Evolutionary conservation across 768 basidiomycete genomes (phyloP).

Genomic region (Pulveroboletus sp.): DNA sequence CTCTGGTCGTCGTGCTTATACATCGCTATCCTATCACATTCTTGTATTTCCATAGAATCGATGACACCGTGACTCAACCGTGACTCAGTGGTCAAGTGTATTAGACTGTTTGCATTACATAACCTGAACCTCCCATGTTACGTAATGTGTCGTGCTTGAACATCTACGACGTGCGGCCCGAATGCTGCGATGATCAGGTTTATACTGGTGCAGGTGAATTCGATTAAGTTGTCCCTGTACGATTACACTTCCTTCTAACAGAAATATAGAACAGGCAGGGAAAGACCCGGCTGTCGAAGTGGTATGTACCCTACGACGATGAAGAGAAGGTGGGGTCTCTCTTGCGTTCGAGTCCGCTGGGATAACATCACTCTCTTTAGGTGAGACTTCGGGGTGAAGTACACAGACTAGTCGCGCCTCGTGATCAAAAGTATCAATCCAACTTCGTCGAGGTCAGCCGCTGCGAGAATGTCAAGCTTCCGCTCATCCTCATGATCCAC

Average conservation of each 20-base stretch:
- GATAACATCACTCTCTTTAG: conserved; percentile 36
- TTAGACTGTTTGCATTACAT: no score
- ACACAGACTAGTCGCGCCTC: conserved; percentile 89
- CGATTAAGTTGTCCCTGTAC: background rate
- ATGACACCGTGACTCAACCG: no score
- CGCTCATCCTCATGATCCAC: conserved; percentile 6
- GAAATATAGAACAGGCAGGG: conserved; percentile 86
- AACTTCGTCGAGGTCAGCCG: conserved; percentile 95
- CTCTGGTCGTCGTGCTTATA: no score
- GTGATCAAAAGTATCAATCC: conserved; percentile 98
- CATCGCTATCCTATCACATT: no score
- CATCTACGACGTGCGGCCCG: conserved; percentile 5
- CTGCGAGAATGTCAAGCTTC: background rate
- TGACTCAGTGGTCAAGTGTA: no score
- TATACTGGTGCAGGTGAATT: conserved; percentile 86
- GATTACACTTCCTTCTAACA: conserved; percentile 1
- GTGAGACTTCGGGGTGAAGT: conserved; percentile 94
- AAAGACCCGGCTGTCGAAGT: conserved; percentile 94
- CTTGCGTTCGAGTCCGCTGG: background rate
- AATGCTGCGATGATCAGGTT: conserved; percentile 81
- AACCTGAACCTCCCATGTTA: no score
- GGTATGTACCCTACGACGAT: conserved; percentile 99
- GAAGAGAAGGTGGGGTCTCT: conserved; percentile 81
- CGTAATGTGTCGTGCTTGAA: no score
- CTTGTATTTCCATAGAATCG: no score